Conservation (phyloP, 768 basidiomycete species). For the Mycena haematopus region DNA sequence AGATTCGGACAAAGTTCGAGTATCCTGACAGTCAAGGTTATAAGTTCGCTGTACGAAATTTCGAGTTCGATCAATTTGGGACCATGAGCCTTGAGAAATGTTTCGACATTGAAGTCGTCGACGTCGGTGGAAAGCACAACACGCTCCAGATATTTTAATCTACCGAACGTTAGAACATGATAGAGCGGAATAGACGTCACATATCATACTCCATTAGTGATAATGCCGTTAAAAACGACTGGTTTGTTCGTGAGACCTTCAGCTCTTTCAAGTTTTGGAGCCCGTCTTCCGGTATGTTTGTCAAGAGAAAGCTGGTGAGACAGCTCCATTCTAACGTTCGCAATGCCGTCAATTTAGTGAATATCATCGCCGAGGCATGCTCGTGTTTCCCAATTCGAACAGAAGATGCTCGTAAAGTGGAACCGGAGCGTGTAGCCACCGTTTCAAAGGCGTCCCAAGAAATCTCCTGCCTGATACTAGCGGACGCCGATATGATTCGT, state of each 20-base stretch:
- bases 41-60: background rate
- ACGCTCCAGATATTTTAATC: conserved; percentile 3
- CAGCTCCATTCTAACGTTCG: background rate
- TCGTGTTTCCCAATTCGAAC: background rate
- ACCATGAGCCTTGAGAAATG: conserved; percentile 6
- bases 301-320: background rate
- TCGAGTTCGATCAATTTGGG: conserved; percentile 4
- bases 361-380: background rate
- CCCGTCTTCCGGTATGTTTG: background rate
- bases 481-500: background rate
- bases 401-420: background rate
- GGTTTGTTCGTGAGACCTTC: background rate
- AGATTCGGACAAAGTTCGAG: conserved; percentile 7
- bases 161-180: background rate
- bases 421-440: background rate
- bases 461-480: background rate
- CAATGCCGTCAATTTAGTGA: background rate
- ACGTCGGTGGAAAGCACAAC: background rate
- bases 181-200: background rate
- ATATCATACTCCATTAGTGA: conserved; percentile 3
- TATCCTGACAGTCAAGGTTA: background rate
- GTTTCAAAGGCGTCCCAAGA: conserved; percentile 11
- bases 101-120: background rate
- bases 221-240: conserved; percentile 2
- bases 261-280: conserved; percentile 7